Evolutionary conservation across 75 land plant genomes (phyloP), one percentile per base, ranked within the genome.

Genomic region (Ceratopteris richardii): DNA sequence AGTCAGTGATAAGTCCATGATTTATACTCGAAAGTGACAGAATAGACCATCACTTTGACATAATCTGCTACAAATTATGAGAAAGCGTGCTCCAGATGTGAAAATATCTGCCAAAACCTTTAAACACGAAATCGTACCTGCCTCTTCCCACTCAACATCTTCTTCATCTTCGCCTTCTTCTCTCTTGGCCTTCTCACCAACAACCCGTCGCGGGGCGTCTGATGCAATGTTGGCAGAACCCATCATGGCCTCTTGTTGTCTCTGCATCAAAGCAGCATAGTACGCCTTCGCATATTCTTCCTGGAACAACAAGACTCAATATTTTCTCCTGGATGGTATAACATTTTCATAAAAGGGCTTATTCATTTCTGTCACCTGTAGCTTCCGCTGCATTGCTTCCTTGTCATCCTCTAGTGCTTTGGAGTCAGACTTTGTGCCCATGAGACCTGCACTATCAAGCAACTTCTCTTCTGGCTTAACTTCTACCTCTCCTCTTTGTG

Each of bases 201-300:
- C 82, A 56, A 81, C 82, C 52, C 56, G n/a, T n/a, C n/a, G n/a
- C n/a, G n/a, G 72, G 7, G 82, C 85, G 48, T 69, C 78, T 57
- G 73, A 43, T 42, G 57, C 44, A 36, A 36, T 41, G 2, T 57
- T 72, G 61, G 56, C 39, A 56, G 51, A 31, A 56, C 23, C 36
- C 7, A 44, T 65, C 63, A 75, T 2, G 58, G 64, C 58, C 29
- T 66, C 66, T 54, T 59, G 77, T 57, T 64, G 42, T 9, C 42
- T 40, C 42, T 40, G 42, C 9, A 65, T 0, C 12, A 84, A 19
- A 51, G 94, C 95, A 57, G 78, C 84, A 66, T 88, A 88, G 64
- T 88, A 88, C 6, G 88, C 94, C 59, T 77, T 77, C n/a, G 75
- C 29, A 64, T 88, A 91, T 54, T 87, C 97, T 64, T 82, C 86